These are phyloP conservation scores for Ailanthus altissimus DNA, from an alignment of 345 rosid species.

Conservation along the genomic window DNA sequence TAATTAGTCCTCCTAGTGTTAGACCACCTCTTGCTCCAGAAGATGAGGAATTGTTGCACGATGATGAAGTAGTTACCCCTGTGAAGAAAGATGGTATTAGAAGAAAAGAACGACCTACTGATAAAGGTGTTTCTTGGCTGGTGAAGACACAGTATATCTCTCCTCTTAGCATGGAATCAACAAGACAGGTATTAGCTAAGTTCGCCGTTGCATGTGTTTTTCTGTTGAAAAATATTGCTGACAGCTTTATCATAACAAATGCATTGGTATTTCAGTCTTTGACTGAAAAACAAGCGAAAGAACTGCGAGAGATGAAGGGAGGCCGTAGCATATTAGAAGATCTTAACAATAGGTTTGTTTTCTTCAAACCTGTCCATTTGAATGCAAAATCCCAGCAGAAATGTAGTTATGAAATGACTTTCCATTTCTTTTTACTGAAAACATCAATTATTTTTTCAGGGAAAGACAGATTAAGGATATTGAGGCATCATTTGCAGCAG, in stretches of 20 bases:
- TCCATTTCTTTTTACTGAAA: slow-evolving; percentile 10
- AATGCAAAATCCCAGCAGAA: neutral
- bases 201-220: slow-evolving; percentile 4
- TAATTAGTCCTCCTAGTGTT: slow-evolving; percentile 64
- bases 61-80: slow-evolving; percentile 77
- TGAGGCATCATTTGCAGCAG: slow-evolving; percentile 81
- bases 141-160: slow-evolving; percentile 97
- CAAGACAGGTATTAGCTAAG: slow-evolving; percentile 68
- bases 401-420: neutral
- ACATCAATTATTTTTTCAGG: slow-evolving; percentile 43
- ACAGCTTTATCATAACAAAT: slow-evolving; percentile 13
- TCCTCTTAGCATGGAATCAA: slow-evolving; percentile 76
- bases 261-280: slow-evolving; percentile 64
- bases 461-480: slow-evolving; percentile 93
- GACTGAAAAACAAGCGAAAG: slow-evolving; percentile 95
- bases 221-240: slow-evolving; percentile 17
- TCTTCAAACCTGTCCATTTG: slow-evolving; percentile 22
- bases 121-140: slow-evolving; percentile 93
- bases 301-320: slow-evolving; percentile 77
- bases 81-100: slow-evolving; percentile 84
- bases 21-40: slow-evolving; percentile 76
- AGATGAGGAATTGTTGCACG: slow-evolving; percentile 86
- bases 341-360: slow-evolving; percentile 72
- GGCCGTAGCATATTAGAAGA: slow-evolving; percentile 70
- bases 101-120: slow-evolving; percentile 91